Evolutionary conservation across 1,284 basidiomycete species (phyloP), one percentile per base, ranked within the genome.

Genomic region (Jaminaea rosea): DNA sequence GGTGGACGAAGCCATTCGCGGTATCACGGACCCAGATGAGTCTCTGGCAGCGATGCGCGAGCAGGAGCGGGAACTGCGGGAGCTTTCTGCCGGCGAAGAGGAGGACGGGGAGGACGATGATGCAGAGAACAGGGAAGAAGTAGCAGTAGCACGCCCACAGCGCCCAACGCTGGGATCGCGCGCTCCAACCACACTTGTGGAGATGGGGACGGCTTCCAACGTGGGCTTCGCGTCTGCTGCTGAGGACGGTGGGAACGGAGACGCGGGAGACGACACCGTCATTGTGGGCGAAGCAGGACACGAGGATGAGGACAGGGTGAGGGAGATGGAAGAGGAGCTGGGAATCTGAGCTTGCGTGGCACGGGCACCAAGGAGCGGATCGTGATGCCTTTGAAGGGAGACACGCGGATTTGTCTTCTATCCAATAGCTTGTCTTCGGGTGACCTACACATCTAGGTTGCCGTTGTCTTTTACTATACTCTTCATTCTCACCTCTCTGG

Each of bases 1-100:
- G 9, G 19, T 53, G 8, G 51, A 53, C 26, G 51, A 53, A 15
- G 41, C 27, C 19, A 4, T 31, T 10, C 39, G 39, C 15, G 24
- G 24, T 23, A 42, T 42, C 4, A 42, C 39, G 19, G 46, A 32
- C 46, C 19, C 46, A 26, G 46, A 29, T n/a, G 3, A 28, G 28
- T 29, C 44, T 21, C n/a, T 46, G 5, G 47, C 54, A 19, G 36
- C 15, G 17, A 31, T 34, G 19, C 53, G 50, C 9, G 49, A 46
- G 36, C 47, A 27, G 15, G 17, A 49, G 50, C 50, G 46, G 10
- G 56, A 46, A 26, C 36, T 52, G 13, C 29, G 44, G 1, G 56
- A 59, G 31, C 42, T 59, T 41, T 19, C 11, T 19, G 6, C 15
- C 37, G 46, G 34, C n/a, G 31, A 13, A 11, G 46, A 47, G 15